A percentile compares a stretch with the other conserved stretches of the same genome.
Evolutionary conservation across 1,284 basidiomycete genomes (phyloP).

Genomic region (Trichosporon inkin): DNA sequence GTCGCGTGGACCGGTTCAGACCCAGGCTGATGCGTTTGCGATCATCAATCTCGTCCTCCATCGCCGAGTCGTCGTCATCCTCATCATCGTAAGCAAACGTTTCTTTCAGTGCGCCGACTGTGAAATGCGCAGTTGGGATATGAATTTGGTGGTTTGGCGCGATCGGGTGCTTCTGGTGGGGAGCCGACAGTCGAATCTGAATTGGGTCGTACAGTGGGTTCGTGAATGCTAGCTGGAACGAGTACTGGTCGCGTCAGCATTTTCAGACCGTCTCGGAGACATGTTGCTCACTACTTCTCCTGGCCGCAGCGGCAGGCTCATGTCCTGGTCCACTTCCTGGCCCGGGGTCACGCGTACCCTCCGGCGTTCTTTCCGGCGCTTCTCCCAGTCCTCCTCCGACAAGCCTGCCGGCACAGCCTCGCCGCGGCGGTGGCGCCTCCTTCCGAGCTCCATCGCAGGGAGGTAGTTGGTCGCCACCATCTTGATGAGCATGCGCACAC

Average conservation of each 20-base stretch:
- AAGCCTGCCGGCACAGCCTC: slow-evolving; percentile 10
- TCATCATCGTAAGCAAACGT: slow-evolving; percentile 90
- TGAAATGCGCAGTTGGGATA: slow-evolving; percentile 68
- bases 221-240: slow-evolving; percentile 80
- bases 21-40: slow-evolving; percentile 44
- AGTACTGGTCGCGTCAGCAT: slow-evolving; percentile 53
- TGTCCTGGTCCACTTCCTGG: slow-evolving; percentile 31
- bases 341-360: slow-evolving; percentile 12
- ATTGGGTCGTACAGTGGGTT: slow-evolving; percentile 94
- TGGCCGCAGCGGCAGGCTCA: slow-evolving; percentile 27
- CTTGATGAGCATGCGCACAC: slow-evolving; percentile 93
- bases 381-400: slow-evolving; percentile 13
- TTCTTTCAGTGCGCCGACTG: slow-evolving; percentile 81
- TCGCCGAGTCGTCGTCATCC: slow-evolving; percentile 69
- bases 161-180: slow-evolving; percentile 58
- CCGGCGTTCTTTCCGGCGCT: slow-evolving; percentile 14
- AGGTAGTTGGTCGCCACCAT: slow-evolving; percentile 90
- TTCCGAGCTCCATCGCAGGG: slow-evolving; percentile 72
- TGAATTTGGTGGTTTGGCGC: slow-evolving; percentile 52
- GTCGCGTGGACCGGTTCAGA: slow-evolving; percentile 46
- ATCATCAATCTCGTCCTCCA: slow-evolving; percentile 44
- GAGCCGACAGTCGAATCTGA: slow-evolving; percentile 64
- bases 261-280: not conserved
- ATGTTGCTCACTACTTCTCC: slow-evolving; percentile 32
- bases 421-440: slow-evolving; percentile 28